Conservation (phyloP, 2,329 filamentous ascomycete genomes). For the Dactylonectria macrodidyma region DNA sequence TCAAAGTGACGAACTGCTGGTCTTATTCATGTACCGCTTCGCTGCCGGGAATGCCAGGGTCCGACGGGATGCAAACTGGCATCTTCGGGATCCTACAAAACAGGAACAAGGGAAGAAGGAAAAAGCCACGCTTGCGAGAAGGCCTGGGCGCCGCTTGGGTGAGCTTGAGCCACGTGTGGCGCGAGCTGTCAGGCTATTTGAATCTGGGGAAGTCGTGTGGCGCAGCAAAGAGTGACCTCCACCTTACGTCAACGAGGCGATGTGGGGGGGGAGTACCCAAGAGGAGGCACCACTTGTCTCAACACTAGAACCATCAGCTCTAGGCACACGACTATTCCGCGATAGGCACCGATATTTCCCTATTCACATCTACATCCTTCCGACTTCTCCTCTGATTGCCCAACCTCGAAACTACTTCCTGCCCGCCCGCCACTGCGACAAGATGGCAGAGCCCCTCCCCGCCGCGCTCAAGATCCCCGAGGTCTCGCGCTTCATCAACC, state of each 20-base stretch:
- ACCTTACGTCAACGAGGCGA: slow-evolving; percentile 34
- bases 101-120: slow-evolving; percentile 34
- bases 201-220: slow-evolving; percentile 38
- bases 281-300: too few relatives aligned
- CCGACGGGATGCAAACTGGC: slow-evolving; percentile 45
- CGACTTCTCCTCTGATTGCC: too few relatives aligned
- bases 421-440: slow-evolving; percentile 30
- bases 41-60: slow-evolving; percentile 21
- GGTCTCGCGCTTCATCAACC: slow-evolving; percentile 85
- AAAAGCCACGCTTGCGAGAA: slow-evolving; percentile 52
- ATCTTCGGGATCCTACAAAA: slow-evolving; percentile 41
- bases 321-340: slow-evolving; percentile 6
- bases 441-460: slow-evolving; percentile 74
- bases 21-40: slow-evolving; percentile 31
- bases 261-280: slow-evolving; percentile 17
- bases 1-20: neutral
- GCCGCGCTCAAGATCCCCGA: slow-evolving; percentile 80
- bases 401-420: neutral
- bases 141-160: neutral
- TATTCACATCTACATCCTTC: neutral
- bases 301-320: slow-evolving; percentile 1
- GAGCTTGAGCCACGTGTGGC: slow-evolving; percentile 47
- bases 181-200: slow-evolving; percentile 25
- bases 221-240: slow-evolving; percentile 19
- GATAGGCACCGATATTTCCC: slow-evolving; percentile 23